A percentile compares a stretch with the other conserved stretches of the same genome.
Evolutionary conservation across 2,329 filamentous ascomycete genomes (phyloP).

Genomic region (Beauveria sp.): DNA sequence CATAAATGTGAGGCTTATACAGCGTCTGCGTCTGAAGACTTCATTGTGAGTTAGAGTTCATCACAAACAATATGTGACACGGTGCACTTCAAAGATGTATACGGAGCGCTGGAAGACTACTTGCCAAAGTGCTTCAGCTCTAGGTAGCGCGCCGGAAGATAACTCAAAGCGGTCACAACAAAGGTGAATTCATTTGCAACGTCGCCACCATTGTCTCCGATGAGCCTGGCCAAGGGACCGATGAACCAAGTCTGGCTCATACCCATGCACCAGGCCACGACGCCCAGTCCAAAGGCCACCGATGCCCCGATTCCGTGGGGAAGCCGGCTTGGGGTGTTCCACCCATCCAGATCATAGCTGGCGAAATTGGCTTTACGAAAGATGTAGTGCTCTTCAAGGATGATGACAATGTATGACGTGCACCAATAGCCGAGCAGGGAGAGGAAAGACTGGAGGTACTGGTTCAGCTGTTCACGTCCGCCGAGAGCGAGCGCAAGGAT

Average conservation of each 20-base stretch:
- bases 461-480: slow-evolving; percentile 32
- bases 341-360: slow-evolving; percentile 34
- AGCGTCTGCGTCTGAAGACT: too few species aligned
- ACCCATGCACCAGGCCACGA: slow-evolving; percentile 41
- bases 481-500: slow-evolving; percentile 34
- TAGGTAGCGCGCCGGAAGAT: slow-evolving; percentile 33
- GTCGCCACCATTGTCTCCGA: slow-evolving; percentile 54
- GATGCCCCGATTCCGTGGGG: slow-evolving; percentile 36
- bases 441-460: slow-evolving; percentile 37
- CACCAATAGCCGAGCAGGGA: slow-evolving; percentile 39
- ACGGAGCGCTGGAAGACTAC: background rate
- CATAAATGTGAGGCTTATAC: background rate
- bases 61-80: background rate
- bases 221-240: slow-evolving; percentile 44
- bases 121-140: slow-evolving; percentile 25
- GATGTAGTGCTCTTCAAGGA: slow-evolving; percentile 34
- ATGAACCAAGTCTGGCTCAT: slow-evolving; percentile 51
- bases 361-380: slow-evolving; percentile 33
- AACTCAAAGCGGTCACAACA: slow-evolving; percentile 33
- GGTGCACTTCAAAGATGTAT: background rate
- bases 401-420: slow-evolving; percentile 32
- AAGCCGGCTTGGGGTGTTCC: slow-evolving; percentile 35
- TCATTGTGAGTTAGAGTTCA: too few species aligned
- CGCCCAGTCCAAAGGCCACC: slow-evolving; percentile 33
- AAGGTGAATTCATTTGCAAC: slow-evolving; percentile 37